Conservation (phyloP, 176 grass and related monocot genomes). For the Eragrostis nindensis region DNA sequence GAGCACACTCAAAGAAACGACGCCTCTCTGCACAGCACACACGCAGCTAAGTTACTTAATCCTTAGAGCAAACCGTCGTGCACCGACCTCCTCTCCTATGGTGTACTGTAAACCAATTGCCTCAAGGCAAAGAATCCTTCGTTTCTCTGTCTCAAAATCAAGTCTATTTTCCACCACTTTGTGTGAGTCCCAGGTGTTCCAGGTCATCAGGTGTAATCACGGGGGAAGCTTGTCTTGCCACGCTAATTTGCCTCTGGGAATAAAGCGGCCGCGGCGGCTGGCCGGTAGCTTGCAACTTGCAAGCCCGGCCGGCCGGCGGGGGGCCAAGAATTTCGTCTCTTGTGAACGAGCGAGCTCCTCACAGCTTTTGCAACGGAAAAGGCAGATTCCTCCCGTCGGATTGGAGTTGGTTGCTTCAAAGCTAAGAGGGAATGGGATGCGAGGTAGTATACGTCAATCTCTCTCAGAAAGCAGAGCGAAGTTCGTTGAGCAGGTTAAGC, state of each 20-base stretch:
- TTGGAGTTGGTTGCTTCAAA: background rate
- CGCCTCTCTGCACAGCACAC: too few relatives aligned
- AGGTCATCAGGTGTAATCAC: background rate
- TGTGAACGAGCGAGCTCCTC: background rate
- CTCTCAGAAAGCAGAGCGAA: background rate
- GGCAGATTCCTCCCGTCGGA: background rate
- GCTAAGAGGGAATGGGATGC: background rate
- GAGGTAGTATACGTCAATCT: background rate
- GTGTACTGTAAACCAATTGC: too few relatives aligned
- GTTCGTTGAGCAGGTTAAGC: background rate
- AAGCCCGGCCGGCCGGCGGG: background rate
- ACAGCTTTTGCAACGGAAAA: slow-evolving; percentile 28
- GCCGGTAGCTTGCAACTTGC: background rate
- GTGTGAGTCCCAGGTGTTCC: too few relatives aligned
- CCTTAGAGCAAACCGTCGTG: background rate
- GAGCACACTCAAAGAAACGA: background rate
- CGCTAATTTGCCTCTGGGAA: background rate
- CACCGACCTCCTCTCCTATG: slow-evolving; percentile 12
- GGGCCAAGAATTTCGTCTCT: background rate
- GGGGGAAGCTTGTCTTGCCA: slow-evolving; percentile 25
- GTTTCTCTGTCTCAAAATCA: too few relatives aligned
- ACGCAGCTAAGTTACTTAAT: background rate
- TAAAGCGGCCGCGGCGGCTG: too few relatives aligned
- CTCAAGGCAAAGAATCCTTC: too few relatives aligned
- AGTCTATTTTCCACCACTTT: too few relatives aligned